phyloP scores from a whole-genome alignment of 2,329 filamentous ascomycete genomes.

The Ophiostoma perfectum region DNA sequence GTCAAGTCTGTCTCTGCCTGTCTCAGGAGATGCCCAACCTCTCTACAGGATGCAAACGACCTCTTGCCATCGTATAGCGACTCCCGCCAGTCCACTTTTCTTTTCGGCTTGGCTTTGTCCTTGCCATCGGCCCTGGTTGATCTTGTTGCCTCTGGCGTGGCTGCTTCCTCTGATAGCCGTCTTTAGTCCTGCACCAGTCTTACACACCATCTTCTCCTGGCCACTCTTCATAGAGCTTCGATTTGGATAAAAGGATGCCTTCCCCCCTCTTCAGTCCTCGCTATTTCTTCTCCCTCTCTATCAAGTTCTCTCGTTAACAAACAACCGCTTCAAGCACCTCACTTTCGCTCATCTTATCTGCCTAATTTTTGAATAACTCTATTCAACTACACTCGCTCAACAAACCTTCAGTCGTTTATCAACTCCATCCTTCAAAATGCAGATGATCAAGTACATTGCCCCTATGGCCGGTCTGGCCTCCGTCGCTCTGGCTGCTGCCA shows the following conservation, averaged over 20 bases:
- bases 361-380: background rate
- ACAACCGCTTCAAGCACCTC: background rate
- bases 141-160: background rate
- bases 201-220: background rate
- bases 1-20: background rate
- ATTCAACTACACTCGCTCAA: conserved; percentile 19
- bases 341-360: conserved; percentile 9
- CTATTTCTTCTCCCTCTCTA: background rate
- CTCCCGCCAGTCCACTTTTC: background rate
- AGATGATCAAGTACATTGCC: conserved; percentile 22
- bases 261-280: conserved; percentile 6
- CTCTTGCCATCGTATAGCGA: conserved; percentile 1
- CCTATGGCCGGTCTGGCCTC: conserved; percentile 24
- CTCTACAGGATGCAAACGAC: background rate
- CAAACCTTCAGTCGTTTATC: conserved; percentile 4
- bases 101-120: background rate
- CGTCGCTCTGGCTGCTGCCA: background rate
- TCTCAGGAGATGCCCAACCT: conserved; percentile 8
- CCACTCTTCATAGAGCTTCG: background rate
- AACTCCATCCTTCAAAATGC: conserved; percentile 22
- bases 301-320: conserved; percentile 7
- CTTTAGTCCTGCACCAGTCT: background rate
- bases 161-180: background rate
- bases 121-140: background rate
- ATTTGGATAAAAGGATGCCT: conserved; percentile 22